Evolutionary conservation across 2,329 filamentous ascomycete genomes (phyloP), one percentile per base, ranked within the genome.

Genomic region (Sporothrix dimorphospora): DNA sequence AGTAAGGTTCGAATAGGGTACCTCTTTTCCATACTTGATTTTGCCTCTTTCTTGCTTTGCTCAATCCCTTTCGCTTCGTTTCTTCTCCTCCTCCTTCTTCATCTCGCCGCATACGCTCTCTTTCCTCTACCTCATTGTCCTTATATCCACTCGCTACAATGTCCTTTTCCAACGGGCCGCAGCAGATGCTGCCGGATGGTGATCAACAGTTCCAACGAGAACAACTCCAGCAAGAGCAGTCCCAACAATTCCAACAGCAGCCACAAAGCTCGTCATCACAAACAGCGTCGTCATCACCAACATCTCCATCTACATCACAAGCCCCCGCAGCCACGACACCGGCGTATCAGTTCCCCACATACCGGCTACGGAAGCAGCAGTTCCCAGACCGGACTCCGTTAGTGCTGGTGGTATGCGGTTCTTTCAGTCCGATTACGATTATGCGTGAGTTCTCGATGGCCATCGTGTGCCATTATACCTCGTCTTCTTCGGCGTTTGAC

Each of bases 381-480:
- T 69, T 75, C 45, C 68, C 72, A 0, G 69, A 67, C 24, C 80
- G 79, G 73, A 79, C 75, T 9, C 80, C 80, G 6, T 74, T 81
- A n/a, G 79, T 81, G 9, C 74, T 81, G 19, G 79, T 81, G 0
- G 79, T 79, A 27, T 81, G 80, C 74, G 80, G 80, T 16, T 81
- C 80, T 72, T 77, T 81, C 76, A 78, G 76, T 53, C 77, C 77
- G 5, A 77, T 78, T 63, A 78, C 77, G 24, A 76, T 76, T 16
- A 76, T 76, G 75, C 75, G 75, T 76, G 30, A 71, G 75, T 69
- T 38, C 9, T 7, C 14, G 19, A 27, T 12, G n/a, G 38, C 27
- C 14, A 0, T 34, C 16, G 12, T 11, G 40, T 34, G 21, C n/a
- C 38, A 12, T n/a, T 11, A n/a, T 51, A 40, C 47, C 3, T 40